These are phyloP conservation scores for Daedaleopsis nitida DNA, from an alignment of 768 basidiomycete genomes.

Conservation along the genomic window DNA sequence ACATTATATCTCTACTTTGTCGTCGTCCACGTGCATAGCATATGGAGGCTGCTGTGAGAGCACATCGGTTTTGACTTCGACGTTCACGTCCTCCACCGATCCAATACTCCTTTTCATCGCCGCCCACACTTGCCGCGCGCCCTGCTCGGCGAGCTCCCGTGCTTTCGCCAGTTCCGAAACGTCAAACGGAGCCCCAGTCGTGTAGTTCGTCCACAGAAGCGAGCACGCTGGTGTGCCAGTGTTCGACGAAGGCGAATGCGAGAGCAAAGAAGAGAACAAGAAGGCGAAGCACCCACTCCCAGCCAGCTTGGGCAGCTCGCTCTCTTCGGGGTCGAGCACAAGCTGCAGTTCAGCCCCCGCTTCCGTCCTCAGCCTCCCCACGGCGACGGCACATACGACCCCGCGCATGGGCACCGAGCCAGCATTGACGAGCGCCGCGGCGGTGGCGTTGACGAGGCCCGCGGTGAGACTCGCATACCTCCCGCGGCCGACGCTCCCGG, in stretches of 20 bases:
- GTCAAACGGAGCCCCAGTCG: conserved; percentile 38
- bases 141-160: conserved; percentile 47
- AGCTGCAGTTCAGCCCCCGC: conserved; percentile 31
- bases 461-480: conserved; percentile 53
- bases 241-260: conserved; percentile 26
- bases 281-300: conserved; percentile 74
- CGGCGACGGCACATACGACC: conserved; percentile 68
- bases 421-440: conserved; percentile 67
- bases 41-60: conserved; percentile 2
- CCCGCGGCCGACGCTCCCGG: conserved; percentile 26
- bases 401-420: conserved; percentile 75
- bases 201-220: conserved; percentile 60
- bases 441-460: conserved; percentile 70
- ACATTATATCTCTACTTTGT: conserved; percentile 45
- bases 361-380: conserved; percentile 39
- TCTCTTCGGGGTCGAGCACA: conserved; percentile 55
- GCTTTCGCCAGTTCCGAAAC: conserved; percentile 47
- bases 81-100: conserved; percentile 9
- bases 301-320: conserved; percentile 38
- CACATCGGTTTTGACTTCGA: conserved; percentile 6
- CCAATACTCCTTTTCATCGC: conserved; percentile 46
- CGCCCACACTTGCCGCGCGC: conserved; percentile 49
- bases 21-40: conserved; percentile 34
- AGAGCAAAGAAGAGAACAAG: conserved; percentile 41
- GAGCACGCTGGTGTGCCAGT: conserved; percentile 17